Base-by-base conservation (phyloP, 768 basidiomycete species). In the Psilocybe sp. region DNA sequence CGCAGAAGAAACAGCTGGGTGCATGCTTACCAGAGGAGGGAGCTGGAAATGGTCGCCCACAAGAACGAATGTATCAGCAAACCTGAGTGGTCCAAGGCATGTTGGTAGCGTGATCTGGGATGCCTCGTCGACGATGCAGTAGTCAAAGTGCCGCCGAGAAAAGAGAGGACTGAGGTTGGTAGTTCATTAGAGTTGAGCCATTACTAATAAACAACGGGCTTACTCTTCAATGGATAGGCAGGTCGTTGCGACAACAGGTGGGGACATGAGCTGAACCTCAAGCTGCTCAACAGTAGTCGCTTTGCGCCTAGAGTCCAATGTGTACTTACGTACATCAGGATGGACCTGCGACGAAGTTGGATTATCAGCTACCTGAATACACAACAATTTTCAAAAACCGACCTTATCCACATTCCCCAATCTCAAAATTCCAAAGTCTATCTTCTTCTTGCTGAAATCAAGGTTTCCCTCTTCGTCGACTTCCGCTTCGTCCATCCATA, bases 11-110 rank as follows among this genome's bases (percentile, higher is more conserved):
- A 16, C 16, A 44, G 10, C 10, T 2, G 34, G 11, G 13, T 36
- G 20, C 15, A 40, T 1, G 57, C 79, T 50, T 58, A 96, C 96
- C 36, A 98, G 78, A 0, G 97, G 97, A 9, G 96, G 96, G 2
- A 99, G 82, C 60, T 99, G 97, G 71, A 88, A 92, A 69, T 99
- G 97, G 63, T 98, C 97, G 6, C 97, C 97, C 14, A 98, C 96
- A 11, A 98, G 84, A 4, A 98, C 81, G 56, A 98, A 99, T 37
- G 78, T 91, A 44, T 93, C 80, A 1, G 95, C 93, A 59, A 87
- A 91, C 1, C 94, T 84, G 3, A 98, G 71, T 0, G 97, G 97
- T 5, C 97, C 97, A 1, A 98, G 74, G 60, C 93, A 98, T 0
- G 94, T 96, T 0, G 97, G 97, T 1, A 98, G 68, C 0, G 97